Evolutionary conservation across 257 asterid genomes (phyloP).

Genomic region (Nicotiana tabacum): DNA sequence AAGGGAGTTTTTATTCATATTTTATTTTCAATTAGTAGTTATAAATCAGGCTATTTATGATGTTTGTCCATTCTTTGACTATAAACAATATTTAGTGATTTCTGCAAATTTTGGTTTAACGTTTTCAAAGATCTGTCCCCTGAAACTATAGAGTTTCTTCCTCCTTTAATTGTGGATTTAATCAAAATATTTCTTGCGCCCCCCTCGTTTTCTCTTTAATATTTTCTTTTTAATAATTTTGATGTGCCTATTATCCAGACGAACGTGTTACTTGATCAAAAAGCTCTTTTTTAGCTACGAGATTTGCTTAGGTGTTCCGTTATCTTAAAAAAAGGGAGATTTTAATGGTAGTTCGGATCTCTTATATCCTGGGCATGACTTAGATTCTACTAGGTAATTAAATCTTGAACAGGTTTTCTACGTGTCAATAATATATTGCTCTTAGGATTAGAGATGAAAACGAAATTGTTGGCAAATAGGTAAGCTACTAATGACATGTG

Average conservation of each 20-base stretch:
- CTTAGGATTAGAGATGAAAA: not conserved
- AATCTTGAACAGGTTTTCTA: not conserved
- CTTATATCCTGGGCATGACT: conserved; percentile 5
- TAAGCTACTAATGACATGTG: conserved; percentile 15
- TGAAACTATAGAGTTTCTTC: too few relatives aligned
- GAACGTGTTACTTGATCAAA: conserved; percentile 14
- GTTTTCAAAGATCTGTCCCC: too few relatives aligned
- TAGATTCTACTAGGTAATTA: not conserved
- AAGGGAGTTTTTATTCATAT: too few relatives aligned
- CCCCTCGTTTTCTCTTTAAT: not conserved
- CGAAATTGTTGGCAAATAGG: conserved; percentile 13
- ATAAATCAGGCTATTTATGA: too few relatives aligned
- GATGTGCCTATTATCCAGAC: not conserved
- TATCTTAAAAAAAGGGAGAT: not conserved
- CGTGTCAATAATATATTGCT: conserved; percentile 7
- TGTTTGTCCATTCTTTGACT: too few relatives aligned
- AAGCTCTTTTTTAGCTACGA: not conserved
- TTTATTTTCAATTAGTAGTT: too few relatives aligned
- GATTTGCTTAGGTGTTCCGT: conserved; percentile 6
- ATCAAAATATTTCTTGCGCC: too few relatives aligned
- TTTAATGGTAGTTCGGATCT: conserved; percentile 13
- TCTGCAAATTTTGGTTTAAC: too few relatives aligned
- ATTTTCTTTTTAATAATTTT: not conserved
- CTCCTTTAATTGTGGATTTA: too few relatives aligned
- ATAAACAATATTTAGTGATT: too few relatives aligned